These are phyloP conservation scores for Calonectria honghensis DNA, from an alignment of 2,329 filamentous ascomycete species.

Conservation along the genomic window DNA sequence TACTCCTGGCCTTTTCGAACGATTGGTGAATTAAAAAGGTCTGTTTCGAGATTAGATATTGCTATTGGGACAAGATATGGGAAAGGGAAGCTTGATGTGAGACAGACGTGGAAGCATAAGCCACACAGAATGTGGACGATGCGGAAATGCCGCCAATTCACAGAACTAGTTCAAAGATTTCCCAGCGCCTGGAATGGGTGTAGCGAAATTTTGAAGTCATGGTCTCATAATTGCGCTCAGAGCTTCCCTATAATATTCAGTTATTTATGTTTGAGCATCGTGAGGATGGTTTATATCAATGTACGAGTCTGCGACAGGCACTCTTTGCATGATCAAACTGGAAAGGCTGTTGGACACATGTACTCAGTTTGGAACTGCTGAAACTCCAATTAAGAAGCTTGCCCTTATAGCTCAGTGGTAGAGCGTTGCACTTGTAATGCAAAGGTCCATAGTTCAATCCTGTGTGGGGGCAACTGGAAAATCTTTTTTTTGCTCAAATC, in stretches of 20 bases:
- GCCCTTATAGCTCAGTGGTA: conserved; percentile 29
- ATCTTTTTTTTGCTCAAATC: not conserved
- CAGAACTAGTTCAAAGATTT: not conserved
- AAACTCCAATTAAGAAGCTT: not conserved
- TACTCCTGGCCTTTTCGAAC: no score
- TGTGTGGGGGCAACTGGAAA: not conserved
- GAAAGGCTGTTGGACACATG: not conserved
- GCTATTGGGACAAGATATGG: not conserved
- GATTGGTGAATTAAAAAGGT: not conserved
- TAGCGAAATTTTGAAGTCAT: no score
- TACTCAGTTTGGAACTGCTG: not conserved
- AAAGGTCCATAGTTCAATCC: conserved; percentile 28
- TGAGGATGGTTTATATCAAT: not conserved
- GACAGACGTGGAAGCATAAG: not conserved
- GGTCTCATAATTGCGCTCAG: not conserved
- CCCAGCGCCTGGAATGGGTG: not conserved
- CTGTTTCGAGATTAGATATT: not conserved
- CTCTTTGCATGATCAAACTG: not conserved
- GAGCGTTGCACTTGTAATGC: conserved; percentile 29
- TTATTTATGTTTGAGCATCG: not conserved
- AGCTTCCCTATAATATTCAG: not conserved
- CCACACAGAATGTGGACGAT: not conserved
- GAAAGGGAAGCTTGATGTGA: not conserved
- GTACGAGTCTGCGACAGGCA: not conserved
- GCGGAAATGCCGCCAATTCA: not conserved